Base-by-base conservation (phyloP, 768 basidiomycete species). In the Lentinula edodes region DNA sequence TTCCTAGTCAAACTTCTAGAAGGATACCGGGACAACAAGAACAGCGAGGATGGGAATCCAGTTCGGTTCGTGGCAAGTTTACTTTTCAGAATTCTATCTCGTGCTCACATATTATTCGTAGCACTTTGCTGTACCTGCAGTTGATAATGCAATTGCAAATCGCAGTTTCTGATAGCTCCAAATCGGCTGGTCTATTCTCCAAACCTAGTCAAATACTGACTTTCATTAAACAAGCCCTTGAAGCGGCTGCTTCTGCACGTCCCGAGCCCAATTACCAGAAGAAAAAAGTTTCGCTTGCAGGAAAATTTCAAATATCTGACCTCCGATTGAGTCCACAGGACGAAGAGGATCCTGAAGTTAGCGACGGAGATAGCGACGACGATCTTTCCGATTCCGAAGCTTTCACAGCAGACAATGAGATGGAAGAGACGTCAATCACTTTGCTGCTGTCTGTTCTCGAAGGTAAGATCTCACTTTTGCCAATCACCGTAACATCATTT, bases 371-470 rank as follows among this genome's bases (percentile, higher is more conserved):
- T 58, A 84, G 82, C 63, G 86, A 88, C 64, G 80, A 81, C 60
- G 80, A 80, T 28, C 78, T 74, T 45, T 72, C 75, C 16, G 77
- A 77, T 52, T 72, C 71, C 1, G 77, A 76, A 28, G 66, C 68
- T 6, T 70, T 78, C 51, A 73, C 72, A 23, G 73, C 75, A 5
- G 82, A 86, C 66, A 79, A 86, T 36, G 88, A 89, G 60, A 83
- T 96, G 78, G 76, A 82, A 0, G 83, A 86, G 62, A 96, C 93
- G 0, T 85, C 92, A 0, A 72, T 97, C 20, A 90, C 88, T 62
- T 73, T 97, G 0, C 74, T 98, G 28, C 80, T 98, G 3, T 87
- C 95, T 0, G 81, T 93, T 39, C 79, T 98, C 34, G 94, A 96
- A 85, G 90, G 95, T 93, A 63, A 62, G 72, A 55, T 7, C 52